phyloP scores from a whole-genome alignment of 176 grass and related monocot genomes.

The Oryza glaberrima region DNA sequence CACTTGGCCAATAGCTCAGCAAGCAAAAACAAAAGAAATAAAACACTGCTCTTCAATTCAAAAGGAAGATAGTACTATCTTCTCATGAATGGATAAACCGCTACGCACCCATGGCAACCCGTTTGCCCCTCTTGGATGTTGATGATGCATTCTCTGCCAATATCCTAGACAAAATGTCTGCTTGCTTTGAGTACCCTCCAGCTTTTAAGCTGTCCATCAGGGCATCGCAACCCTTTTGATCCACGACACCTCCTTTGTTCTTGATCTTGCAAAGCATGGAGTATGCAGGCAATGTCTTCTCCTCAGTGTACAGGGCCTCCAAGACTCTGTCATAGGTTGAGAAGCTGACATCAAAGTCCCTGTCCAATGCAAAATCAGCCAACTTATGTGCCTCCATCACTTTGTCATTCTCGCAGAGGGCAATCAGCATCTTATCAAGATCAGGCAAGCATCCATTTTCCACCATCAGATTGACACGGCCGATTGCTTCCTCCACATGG shows the following conservation, averaged over 20 bases:
- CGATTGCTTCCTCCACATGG: slow-evolving; percentile 87
- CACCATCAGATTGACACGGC: slow-evolving; percentile 77
- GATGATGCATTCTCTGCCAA: slow-evolving; percentile 54
- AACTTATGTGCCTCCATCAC: slow-evolving; percentile 86
- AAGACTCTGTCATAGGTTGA: slow-evolving; percentile 77
- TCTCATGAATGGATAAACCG: not conserved
- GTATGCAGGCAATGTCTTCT: slow-evolving; percentile 77
- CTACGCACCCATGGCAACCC: slow-evolving; percentile 57
- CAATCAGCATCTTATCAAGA: slow-evolving; percentile 62
- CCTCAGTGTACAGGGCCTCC: slow-evolving; percentile 73
- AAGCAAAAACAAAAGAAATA: slow-evolving; percentile 35
- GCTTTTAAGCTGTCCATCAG: slow-evolving; percentile 73
- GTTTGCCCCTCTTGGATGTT: slow-evolving; percentile 53
- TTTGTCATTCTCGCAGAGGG: slow-evolving; percentile 72
- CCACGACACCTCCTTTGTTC: slow-evolving; percentile 74
- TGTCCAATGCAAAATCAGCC: slow-evolving; percentile 75
- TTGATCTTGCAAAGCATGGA: slow-evolving; percentile 97
- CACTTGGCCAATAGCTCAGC: slow-evolving; percentile 21
- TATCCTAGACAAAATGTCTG: slow-evolving; percentile 86
- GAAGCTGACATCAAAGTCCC: slow-evolving; percentile 77
- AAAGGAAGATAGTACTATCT: slow-evolving; percentile 35
- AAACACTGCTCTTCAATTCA: slow-evolving; percentile 20
- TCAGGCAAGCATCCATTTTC: slow-evolving; percentile 73
- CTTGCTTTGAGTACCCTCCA: slow-evolving; percentile 92
- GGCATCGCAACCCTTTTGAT: slow-evolving; percentile 74